Evolutionary conservation across 192 early-diverging fungal species (phyloP).

Genomic region (Rhizophagus sp.): DNA sequence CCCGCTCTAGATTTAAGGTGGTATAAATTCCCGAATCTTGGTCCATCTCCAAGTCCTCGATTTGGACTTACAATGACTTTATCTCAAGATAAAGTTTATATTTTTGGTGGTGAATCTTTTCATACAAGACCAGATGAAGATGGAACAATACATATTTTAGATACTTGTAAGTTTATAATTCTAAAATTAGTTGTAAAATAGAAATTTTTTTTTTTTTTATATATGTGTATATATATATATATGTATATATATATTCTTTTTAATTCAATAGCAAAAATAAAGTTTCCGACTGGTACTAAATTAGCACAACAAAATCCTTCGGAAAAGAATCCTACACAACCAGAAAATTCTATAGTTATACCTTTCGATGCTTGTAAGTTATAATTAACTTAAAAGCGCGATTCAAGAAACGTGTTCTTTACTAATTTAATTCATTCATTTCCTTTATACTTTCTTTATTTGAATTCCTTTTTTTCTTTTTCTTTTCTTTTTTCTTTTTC

Average conservation of each 20-base stretch:
- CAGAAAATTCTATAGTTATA: too few species aligned
- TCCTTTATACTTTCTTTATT: too few species aligned
- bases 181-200: neutral
- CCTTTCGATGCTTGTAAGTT: too few species aligned
- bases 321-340: too few species aligned
- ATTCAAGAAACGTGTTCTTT: too few species aligned
- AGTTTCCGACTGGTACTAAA: constrained; percentile 31
- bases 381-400: too few species aligned
- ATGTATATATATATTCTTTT: neutral
- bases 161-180: constrained; percentile 42
- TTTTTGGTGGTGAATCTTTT: constrained; percentile 55
- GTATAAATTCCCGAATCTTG: constrained; percentile 47
- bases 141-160: constrained; percentile 44
- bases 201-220: neutral
- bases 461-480: too few species aligned
- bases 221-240: neutral
- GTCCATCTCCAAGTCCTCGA: constrained; percentile 45
- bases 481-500: too few species aligned
- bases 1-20: constrained; percentile 40
- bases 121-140: constrained; percentile 45
- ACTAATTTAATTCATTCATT: too few species aligned
- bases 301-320: neutral
- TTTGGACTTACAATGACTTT: constrained; percentile 46
- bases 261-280: constrained; percentile 45
- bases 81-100: constrained; percentile 48